A percentile compares a stretch with the other conserved stretches of the same genome.
phyloP scores from a whole-genome alignment of 2,329 filamentous ascomycete genomes.

The Fusarium avenaceum region DNA sequence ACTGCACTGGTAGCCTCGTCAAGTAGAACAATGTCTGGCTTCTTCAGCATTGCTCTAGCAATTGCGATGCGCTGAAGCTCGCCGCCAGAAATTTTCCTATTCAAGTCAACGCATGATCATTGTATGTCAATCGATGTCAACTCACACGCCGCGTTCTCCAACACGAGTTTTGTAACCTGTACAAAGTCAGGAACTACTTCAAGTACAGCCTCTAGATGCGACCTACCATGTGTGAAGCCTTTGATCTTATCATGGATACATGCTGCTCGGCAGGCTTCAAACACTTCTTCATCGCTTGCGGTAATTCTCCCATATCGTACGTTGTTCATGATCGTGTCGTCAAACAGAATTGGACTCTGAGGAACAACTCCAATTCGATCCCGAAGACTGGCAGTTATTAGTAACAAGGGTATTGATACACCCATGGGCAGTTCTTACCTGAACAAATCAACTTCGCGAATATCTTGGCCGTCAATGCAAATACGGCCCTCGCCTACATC shows the following conservation, averaged over 20 bases:
- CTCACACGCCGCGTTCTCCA: conserved; percentile 64
- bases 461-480: conserved; percentile 68
- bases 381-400: conserved; percentile 59
- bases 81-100: conserved; percentile 73
- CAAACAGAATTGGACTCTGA: conserved; percentile 68
- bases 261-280: conserved; percentile 67
- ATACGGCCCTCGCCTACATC: conserved; percentile 67
- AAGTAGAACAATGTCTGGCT: conserved; percentile 80
- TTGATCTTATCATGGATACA: conserved; percentile 71
- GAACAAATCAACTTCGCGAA: conserved; percentile 66
- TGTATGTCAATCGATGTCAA: conserved; percentile 6
- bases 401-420: conserved; percentile 12
- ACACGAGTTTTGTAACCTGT: conserved; percentile 64
- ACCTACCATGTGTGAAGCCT: conserved; percentile 63
- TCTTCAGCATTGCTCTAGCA: conserved; percentile 79
- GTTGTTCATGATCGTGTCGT: conserved; percentile 72
- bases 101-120: conserved; percentile 37
- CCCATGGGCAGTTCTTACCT: conserved; percentile 52
- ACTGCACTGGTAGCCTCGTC: conserved; percentile 86
- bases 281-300: conserved; percentile 68
- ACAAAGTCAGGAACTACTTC: conserved; percentile 22
- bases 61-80: conserved; percentile 77
- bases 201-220: neutral
- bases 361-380: conserved; percentile 69
- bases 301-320: conserved; percentile 68